A percentile compares a stretch with the other conserved stretches of the same genome.
Evolutionary conservation across 768 basidiomycete species (phyloP).

Genomic region (Neoboletus magnificus): DNA sequence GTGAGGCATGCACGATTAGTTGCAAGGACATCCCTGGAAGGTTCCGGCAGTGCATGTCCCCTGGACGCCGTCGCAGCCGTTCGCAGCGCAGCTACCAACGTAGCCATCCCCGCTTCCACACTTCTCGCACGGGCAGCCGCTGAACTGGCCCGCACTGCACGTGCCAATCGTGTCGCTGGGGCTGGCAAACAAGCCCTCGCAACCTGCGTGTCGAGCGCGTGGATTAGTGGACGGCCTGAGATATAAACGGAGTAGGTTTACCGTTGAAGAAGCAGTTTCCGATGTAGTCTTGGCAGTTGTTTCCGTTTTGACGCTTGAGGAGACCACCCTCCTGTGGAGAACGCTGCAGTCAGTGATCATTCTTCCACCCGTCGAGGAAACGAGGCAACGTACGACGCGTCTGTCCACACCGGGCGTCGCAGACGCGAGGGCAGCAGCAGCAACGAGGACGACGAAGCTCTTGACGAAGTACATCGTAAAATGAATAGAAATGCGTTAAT

Average conservation of each 20-base stretch:
- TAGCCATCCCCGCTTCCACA: not conserved
- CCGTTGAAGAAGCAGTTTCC: conserved; percentile 1
- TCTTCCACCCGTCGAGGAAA: not conserved
- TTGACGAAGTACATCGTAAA: not conserved
- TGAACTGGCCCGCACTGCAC: not conserved
- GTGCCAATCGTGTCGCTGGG: not conserved
- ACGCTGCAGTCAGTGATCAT: not conserved
- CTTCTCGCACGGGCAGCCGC: not conserved
- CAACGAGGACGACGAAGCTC: not conserved
- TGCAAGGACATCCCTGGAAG: not conserved
- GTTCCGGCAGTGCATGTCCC: not conserved
- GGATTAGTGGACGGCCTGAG: not conserved
- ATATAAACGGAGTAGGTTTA: not conserved
- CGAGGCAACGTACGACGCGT: not conserved
- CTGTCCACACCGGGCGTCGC: not conserved
- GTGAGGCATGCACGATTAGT: not conserved
- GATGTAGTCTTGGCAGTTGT: not conserved
- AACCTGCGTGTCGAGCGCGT: not conserved
- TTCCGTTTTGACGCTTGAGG: not conserved
- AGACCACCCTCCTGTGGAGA: not conserved
- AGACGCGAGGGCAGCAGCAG: not conserved
- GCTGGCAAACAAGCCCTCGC: not conserved
- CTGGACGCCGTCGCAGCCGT: not conserved
- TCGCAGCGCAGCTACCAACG: not conserved
- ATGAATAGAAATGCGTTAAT: not conserved